These are phyloP conservation scores for Monilinia fructicola DNA, from an alignment of 2,329 filamentous ascomycete genomes.

Conservation along the genomic window DNA sequence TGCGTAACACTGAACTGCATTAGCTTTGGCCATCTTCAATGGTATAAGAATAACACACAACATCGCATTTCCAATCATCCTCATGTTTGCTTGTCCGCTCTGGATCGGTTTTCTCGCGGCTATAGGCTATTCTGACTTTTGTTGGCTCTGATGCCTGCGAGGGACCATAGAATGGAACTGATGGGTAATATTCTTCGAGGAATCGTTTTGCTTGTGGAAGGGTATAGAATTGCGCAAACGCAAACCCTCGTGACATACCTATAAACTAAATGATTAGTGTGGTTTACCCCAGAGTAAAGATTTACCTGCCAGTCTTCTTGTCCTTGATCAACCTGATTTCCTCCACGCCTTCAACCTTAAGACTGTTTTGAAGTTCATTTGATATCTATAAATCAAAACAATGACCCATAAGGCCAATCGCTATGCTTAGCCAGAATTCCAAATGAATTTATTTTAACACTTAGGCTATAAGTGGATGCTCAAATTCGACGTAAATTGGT, in stretches of 20 bases:
- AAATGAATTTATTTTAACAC: conserved; percentile 39
- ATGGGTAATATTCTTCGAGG: conserved; percentile 52
- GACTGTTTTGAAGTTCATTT: conserved; percentile 52
- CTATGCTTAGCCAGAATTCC: conserved; percentile 43
- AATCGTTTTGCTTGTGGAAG: conserved; percentile 52
- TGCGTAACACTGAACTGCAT: conserved; percentile 49
- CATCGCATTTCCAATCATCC: conserved; percentile 57
- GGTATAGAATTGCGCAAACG: conserved; percentile 54
- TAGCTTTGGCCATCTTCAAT: conserved; percentile 17
- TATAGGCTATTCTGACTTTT: conserved; percentile 49
- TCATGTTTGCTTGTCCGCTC: conserved; percentile 47
- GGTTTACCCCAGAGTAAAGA: conserved; percentile 20
- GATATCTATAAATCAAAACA: conserved; percentile 50
- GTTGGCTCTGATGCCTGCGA: conserved; percentile 43
- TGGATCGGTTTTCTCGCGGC: conserved; percentile 53
- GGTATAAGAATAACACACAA: conserved; percentile 42
- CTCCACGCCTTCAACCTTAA: conserved; percentile 53
- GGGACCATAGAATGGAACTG: conserved; percentile 49
- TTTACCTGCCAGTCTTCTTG: conserved; percentile 52
- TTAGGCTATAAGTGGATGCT: conserved; percentile 38
- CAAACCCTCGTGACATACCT: conserved; percentile 56
- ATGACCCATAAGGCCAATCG: conserved; percentile 39
- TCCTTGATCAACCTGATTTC: conserved; percentile 59
- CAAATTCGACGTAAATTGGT: conserved; percentile 27
- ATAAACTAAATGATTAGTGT: conserved; percentile 23